Conservation (phyloP, 2,329 filamentous ascomycete genomes). For the Colletotrichum eremochloae region DNA sequence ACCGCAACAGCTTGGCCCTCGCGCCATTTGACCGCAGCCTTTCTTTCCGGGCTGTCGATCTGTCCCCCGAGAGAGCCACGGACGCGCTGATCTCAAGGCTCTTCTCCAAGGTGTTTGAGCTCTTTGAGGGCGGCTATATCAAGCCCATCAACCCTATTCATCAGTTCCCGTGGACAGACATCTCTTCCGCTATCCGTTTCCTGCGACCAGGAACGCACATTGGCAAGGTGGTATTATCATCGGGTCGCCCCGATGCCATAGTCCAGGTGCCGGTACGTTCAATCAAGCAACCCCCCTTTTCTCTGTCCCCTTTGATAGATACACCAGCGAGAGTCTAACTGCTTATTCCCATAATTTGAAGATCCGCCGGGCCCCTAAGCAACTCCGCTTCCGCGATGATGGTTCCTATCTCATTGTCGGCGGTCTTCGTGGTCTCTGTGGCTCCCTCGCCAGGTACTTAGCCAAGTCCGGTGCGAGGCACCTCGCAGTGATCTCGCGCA, state of each 20-base stretch:
- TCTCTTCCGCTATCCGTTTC: slow-evolving; percentile 54
- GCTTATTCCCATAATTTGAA: background rate
- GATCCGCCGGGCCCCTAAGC: slow-evolving; percentile 12
- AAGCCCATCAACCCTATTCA: slow-evolving; percentile 12
- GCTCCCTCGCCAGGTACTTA: slow-evolving; percentile 51
- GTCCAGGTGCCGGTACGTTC: too few relatives aligned
- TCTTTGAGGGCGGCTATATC: background rate
- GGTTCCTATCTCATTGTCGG: slow-evolving; percentile 54
- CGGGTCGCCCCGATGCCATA: background rate
- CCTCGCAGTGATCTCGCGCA: slow-evolving; percentile 49
- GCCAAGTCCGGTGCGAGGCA: slow-evolving; percentile 51
- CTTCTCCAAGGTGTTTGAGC: slow-evolving; percentile 19
- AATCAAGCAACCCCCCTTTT: too few relatives aligned
- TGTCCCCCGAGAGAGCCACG: slow-evolving; percentile 37
- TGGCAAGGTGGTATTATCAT: slow-evolving; percentile 56
- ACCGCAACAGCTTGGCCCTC: slow-evolving; percentile 52
- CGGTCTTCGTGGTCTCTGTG: slow-evolving; percentile 54
- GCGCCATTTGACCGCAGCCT: slow-evolving; percentile 55
- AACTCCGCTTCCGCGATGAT: slow-evolving; percentile 44
- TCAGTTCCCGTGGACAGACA: slow-evolving; percentile 11
- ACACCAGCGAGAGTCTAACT: too few relatives aligned
- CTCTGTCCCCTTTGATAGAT: background rate
- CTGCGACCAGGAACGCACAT: slow-evolving; percentile 60
- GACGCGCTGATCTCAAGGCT: too few relatives aligned
- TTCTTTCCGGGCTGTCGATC: slow-evolving; percentile 52